phyloP scores from a whole-genome alignment of 805 yeast genomes.

The Starmerella potacharoeniae region DNA sequence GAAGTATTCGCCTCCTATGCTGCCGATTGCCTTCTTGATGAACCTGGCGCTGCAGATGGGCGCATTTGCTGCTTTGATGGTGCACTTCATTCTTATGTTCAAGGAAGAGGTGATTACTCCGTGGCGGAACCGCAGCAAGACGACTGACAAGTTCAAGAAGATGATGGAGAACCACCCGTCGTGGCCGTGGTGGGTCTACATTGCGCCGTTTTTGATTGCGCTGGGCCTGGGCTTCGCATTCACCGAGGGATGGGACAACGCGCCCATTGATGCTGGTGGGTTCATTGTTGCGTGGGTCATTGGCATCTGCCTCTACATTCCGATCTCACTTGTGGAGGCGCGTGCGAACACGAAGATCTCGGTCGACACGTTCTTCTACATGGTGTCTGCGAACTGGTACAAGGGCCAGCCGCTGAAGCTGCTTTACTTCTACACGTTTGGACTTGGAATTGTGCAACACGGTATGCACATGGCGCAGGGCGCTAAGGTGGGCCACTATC shows the following conservation, averaged over 20 bases:
- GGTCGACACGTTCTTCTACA: constrained; percentile 50
- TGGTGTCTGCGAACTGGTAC: constrained; percentile 31
- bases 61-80: constrained; percentile 48
- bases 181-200: constrained; percentile 56
- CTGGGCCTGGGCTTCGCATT: constrained; percentile 17
- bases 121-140: constrained; percentile 23
- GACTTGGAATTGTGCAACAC: constrained; percentile 44
- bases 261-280: constrained; percentile 40
- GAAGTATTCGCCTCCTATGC: constrained; percentile 53
- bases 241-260: constrained; percentile 27
- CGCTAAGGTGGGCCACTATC: constrained; percentile 50
- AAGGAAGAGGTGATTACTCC: constrained; percentile 43
- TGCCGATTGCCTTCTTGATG: constrained; percentile 49
- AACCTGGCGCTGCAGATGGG: constrained; percentile 55
- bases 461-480: constrained; percentile 37
- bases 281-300: constrained; percentile 41
- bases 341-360: constrained; percentile 52
- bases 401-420: constrained; percentile 45
- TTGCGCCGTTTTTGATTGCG: constrained; percentile 30
- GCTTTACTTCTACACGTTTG: constrained; percentile 45
- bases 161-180: constrained; percentile 45
- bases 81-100: constrained; percentile 43
- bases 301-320: constrained; percentile 45
- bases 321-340: constrained; percentile 53
- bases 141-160: constrained; percentile 43